Base-by-base conservation (phyloP, 257 asterid species). In the Scutellaria minor region DNA sequence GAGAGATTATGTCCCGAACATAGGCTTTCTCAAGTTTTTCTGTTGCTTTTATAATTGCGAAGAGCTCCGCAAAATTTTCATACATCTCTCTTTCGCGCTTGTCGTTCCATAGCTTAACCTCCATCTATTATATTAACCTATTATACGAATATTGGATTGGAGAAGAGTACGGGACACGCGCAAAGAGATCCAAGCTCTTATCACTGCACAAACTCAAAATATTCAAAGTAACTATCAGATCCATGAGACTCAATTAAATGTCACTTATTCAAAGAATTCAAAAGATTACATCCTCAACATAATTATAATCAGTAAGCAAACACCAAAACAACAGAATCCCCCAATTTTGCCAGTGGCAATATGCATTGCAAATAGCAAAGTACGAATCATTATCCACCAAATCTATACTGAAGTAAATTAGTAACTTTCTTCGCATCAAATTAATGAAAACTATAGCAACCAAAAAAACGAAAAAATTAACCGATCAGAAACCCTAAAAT, bases 151-250 rank as follows among this genome's bases (percentile, higher is more conserved):
- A 70, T 53, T 10, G 63, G 66, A 75, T 77, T 89, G 98, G 99
- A 92, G 99, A 95, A 95, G 99, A 80, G 90, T 41, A 86, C 71
- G 89, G 98, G 97, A 84, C 97, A 94, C 97, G 97, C 97, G 95
- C 98, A 89, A 72, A 81, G 86, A 79, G 79, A 80, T 81, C 72
- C 71, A 8, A 81, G 75, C 42, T 68, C 67, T 67, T 24, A 71
- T 70, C 75, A 57, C 89, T 88, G 84, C 83, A 77, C 18, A 74
- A 76, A 68, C 41, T 58, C 60, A 64, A 76, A 66, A 75, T 4
- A 35, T 31, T 31, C 71, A 47, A 51, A 51, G 53, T 48, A 54
- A 39, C 11, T 11, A 40, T 70, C 66, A 79, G 74, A 72, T 68
- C 64, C 82, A 66, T 13, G 12, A 47, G 40, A 37, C 61, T 63